Conservation (phyloP, 768 basidiomycete genomes). For the Cystofilobasidium macerans region DNA sequence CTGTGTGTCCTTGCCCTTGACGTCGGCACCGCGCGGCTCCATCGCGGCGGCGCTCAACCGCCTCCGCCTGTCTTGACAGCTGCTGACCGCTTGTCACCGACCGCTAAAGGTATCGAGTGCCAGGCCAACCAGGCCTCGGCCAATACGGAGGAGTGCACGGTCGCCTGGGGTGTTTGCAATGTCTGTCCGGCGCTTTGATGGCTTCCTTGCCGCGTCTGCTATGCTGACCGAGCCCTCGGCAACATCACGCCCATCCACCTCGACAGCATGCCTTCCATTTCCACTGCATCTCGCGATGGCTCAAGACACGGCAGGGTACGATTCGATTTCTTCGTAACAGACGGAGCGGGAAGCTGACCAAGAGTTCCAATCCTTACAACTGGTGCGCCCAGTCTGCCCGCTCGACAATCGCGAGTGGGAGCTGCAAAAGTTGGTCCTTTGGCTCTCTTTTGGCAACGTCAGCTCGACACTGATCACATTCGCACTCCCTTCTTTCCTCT, state of each 20-base stretch:
- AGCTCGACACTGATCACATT: neutral
- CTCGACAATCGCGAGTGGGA: conserved; percentile 92
- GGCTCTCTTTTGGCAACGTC: neutral
- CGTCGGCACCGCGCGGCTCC: too few species aligned
- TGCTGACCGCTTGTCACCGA: conserved; percentile 3
- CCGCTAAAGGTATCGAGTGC: conserved; percentile 79
- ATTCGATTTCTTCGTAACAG: neutral
- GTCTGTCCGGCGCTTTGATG: conserved; percentile 41
- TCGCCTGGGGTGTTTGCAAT: conserved; percentile 98
- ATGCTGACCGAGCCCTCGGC: conserved; percentile 8
- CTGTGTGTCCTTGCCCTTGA: conserved; percentile 49
- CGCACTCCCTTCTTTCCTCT: neutral
- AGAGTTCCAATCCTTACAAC: too few species aligned
- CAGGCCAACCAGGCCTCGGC: conserved; percentile 98
- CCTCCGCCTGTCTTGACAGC: neutral
- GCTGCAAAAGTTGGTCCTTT: conserved; percentile 69
- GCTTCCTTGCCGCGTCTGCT: neutral
- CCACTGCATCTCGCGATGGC: conserved; percentile 98
- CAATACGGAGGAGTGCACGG: conserved; percentile 70
- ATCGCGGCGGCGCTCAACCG: neutral
- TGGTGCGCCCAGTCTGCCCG: conserved; percentile 36
- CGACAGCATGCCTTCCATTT: conserved; percentile 95
- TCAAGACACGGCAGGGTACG: conserved; percentile 60
- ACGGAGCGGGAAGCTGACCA: too few species aligned
- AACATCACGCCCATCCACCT: conserved; percentile 1